Percentiles rank a stretch among this genome's conserved stretches.
Conservation (phyloP, 1,284 basidiomycete genomes). For the Apiotrichum laibachii region DNA sequence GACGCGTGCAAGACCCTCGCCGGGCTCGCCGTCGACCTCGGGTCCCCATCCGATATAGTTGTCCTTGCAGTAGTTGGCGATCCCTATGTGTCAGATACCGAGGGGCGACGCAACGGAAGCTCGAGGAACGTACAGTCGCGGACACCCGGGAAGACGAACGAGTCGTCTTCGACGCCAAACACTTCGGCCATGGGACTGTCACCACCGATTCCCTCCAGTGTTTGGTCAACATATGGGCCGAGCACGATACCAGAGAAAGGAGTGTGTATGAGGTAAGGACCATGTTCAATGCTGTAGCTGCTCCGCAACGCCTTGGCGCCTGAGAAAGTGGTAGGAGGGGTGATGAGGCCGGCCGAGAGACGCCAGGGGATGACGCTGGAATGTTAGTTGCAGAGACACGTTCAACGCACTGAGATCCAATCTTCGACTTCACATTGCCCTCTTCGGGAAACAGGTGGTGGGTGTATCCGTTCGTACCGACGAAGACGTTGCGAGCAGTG, state of each 20-base stretch:
- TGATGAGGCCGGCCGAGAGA: conserved; percentile 29
- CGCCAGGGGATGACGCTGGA: conserved; percentile 19
- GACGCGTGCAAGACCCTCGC: conserved; percentile 24
- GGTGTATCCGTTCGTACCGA: conserved; percentile 43
- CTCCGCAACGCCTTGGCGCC: conserved; percentile 17
- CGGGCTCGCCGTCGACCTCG: conserved; percentile 29
- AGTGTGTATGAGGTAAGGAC: conserved; percentile 33
- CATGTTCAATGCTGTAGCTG: conserved; percentile 26
- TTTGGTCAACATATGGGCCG: conserved; percentile 16
- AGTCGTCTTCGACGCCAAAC: conserved; percentile 12
- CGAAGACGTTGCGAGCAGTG: conserved; percentile 28
- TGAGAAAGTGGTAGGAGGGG: conserved; percentile 23
- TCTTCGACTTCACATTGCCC: not conserved
- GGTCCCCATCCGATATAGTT: conserved; percentile 26
- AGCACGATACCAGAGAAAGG: conserved; percentile 28
- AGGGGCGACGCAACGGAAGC: too few relatives aligned
- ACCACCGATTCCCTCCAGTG: too few relatives aligned
- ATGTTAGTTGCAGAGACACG: too few relatives aligned
- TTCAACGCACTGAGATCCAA: not conserved
- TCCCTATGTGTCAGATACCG: conserved; percentile 1
- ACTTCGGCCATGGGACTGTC: conserved; percentile 3
- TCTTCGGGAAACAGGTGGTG: conserved; percentile 28
- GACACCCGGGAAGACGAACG: not conserved
- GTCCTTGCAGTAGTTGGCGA: conserved; percentile 16
- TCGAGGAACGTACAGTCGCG: not conserved